These are phyloP conservation scores for Fusarium sp. DNA, from an alignment of 2,329 filamentous ascomycete species.

Conservation along the genomic window DNA sequence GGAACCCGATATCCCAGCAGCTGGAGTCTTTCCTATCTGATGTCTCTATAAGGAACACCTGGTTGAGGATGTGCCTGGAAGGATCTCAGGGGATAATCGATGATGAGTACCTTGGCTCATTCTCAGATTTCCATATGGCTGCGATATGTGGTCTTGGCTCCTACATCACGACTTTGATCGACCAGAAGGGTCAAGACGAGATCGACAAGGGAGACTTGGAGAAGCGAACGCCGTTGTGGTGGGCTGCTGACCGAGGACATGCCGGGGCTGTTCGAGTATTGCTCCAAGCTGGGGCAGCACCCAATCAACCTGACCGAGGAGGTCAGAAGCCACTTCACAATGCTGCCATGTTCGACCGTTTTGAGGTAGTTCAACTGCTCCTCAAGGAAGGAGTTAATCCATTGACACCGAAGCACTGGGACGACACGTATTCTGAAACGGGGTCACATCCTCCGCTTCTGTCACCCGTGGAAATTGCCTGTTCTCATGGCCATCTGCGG, in stretches of 20 bases:
- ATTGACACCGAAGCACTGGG: constrained; percentile 41
- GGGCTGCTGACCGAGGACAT: constrained; percentile 44
- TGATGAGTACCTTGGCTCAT: not conserved
- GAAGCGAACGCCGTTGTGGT: constrained; percentile 21
- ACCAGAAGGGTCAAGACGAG: not conserved
- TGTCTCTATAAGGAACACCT: not conserved
- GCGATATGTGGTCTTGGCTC: constrained; percentile 22
- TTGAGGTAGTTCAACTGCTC: constrained; percentile 14
- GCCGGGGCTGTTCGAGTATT: constrained; percentile 30
- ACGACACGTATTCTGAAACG: not conserved
- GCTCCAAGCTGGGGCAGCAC: constrained; percentile 43
- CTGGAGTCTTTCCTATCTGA: constrained; percentile 17
- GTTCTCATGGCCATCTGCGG: constrained; percentile 42
- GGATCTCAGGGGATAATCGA: fast-evolving
- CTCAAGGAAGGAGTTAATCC: constrained; percentile 48
- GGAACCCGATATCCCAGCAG: constrained; percentile 2
- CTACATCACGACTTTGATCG: constrained; percentile 8
- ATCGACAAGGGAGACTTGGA: constrained; percentile 2
- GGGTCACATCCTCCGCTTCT: not conserved
- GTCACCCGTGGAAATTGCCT: constrained; percentile 42
- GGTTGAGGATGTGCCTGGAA: constrained; percentile 1
- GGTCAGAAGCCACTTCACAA: constrained; percentile 49
- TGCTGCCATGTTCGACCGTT: constrained; percentile 43
- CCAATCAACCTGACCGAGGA: constrained; percentile 29
- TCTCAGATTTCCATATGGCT: constrained; percentile 26